Percentiles rank a stretch among this genome's conserved stretches.
Evolutionary conservation across 441 rosid species (phyloP).

Genomic region (Bruguiera hainesii): DNA sequence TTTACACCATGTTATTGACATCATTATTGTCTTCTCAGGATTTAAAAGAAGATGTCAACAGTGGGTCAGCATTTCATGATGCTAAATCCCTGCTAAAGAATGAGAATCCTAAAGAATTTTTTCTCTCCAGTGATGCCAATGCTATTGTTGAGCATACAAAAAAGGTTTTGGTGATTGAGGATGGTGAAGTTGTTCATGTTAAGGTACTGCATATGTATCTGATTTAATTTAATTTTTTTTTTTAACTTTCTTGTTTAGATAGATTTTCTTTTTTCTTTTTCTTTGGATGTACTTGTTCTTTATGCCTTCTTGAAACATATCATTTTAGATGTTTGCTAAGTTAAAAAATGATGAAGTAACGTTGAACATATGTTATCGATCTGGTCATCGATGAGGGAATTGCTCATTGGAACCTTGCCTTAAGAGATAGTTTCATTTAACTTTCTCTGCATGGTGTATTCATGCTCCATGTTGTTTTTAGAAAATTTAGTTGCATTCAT

Average conservation of each 20-base stretch:
- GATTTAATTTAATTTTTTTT: not conserved
- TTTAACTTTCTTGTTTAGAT: conserved; percentile 1
- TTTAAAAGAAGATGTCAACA: conserved; percentile 38
- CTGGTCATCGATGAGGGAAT: not conserved
- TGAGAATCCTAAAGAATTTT: conserved; percentile 76
- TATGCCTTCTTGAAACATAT: not conserved
- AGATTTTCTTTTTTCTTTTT: not conserved
- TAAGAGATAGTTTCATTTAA: not conserved
- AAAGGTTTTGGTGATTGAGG: conserved; percentile 89
- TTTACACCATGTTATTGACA: not conserved
- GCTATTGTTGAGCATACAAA: conserved; percentile 95
- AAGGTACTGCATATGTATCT: conserved; percentile 48
- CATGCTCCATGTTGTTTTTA: not conserved
- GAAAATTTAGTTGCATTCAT: not conserved
- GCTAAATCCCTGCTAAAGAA: conserved; percentile 54
- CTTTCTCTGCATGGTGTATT: not conserved
- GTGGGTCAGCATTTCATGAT: conserved; percentile 60
- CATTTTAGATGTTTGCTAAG: not conserved
- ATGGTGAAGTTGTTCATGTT: conserved; percentile 89
- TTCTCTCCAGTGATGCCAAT: conserved; percentile 86
- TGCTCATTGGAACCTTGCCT: not conserved
- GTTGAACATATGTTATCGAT: not conserved
- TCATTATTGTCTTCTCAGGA: conserved; percentile 43
- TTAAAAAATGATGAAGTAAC: not conserved
- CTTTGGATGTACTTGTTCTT: not conserved